These are phyloP conservation scores for Umbelopsis sp. DNA, from an alignment of 192 early-diverging fungal genomes.

Conservation along the genomic window DNA sequence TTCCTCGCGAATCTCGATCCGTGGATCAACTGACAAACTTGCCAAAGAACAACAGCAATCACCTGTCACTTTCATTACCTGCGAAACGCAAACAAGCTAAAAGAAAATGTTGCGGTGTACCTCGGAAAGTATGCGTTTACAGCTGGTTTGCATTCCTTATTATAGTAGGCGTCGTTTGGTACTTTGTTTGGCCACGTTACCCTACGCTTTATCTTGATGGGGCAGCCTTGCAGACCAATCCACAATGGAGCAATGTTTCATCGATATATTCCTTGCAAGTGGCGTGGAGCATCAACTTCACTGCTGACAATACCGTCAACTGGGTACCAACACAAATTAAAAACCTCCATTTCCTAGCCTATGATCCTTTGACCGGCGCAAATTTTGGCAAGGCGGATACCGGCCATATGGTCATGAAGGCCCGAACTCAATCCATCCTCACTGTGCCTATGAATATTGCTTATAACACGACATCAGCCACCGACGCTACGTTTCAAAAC, in stretches of 20 bases:
- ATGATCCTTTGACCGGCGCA: slow-evolving; percentile 14
- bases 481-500: slow-evolving; percentile 19
- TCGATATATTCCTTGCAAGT: slow-evolving; percentile 5
- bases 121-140: slow-evolving; percentile 6
- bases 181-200: slow-evolving; percentile 36
- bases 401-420: slow-evolving; percentile 6
- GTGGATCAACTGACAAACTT: slow-evolving; percentile 7
- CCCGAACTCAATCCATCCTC: slow-evolving; percentile 21
- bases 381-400: slow-evolving; percentile 26
- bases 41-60: slow-evolving; percentile 1
- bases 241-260: slow-evolving; percentile 15
- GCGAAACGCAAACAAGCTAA: slow-evolving; percentile 13
- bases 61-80: slow-evolving; percentile 8
- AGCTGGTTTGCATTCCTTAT: slow-evolving; percentile 21
- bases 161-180: slow-evolving; percentile 27
- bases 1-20: slow-evolving; percentile 1
- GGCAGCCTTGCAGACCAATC: slow-evolving; percentile 9
- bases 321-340: slow-evolving; percentile 31
- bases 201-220: slow-evolving; percentile 18
- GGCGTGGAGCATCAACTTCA: slow-evolving; percentile 34
- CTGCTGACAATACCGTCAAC: slow-evolving; percentile 30
- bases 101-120: not conserved
- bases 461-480: slow-evolving; percentile 22
- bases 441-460: slow-evolving; percentile 23
- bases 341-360: slow-evolving; percentile 7